Percentiles rank a stretch among this genome's conserved stretches.
These are phyloP conservation scores for Cercophora sp. DNA, from an alignment of 495 filamentous ascomycete species.

Conservation along the genomic window DNA sequence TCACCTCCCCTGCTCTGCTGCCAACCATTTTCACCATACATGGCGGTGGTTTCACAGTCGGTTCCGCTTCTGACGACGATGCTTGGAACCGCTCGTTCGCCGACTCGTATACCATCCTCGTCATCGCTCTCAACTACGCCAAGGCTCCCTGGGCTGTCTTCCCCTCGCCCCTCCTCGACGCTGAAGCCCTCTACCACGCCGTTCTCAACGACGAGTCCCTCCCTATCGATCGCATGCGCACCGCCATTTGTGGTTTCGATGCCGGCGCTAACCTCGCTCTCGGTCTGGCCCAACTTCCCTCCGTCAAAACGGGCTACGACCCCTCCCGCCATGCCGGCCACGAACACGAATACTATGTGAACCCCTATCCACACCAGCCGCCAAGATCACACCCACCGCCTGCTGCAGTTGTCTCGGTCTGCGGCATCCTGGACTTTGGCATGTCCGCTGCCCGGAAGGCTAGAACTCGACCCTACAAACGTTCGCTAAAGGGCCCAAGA, in stretches of 20 bases:
- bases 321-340: conserved; percentile 9
- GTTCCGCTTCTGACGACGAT: conserved; percentile 31
- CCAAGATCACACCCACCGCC: conserved; percentile 22
- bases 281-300: conserved; percentile 29
- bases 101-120: conserved; percentile 25
- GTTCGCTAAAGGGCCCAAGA: conserved; percentile 18
- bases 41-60: conserved; percentile 36
- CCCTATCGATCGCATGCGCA: conserved; percentile 33
- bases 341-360: background rate
- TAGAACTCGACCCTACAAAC: conserved; percentile 31
- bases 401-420: conserved; percentile 27
- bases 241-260: conserved; percentile 32
- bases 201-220: conserved; percentile 32
- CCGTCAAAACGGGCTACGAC: conserved; percentile 21
- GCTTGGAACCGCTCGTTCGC: conserved; percentile 36
- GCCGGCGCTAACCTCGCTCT: conserved; percentile 36
- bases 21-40: conserved; percentile 37
- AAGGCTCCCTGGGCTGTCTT: conserved; percentile 34
- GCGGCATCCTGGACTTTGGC: conserved; percentile 31
- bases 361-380: conserved; percentile 9
- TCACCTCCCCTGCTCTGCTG: conserved; percentile 23
- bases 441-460: conserved; percentile 19
- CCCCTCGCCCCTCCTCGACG: conserved; percentile 30
- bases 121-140: conserved; percentile 35
- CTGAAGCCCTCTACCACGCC: conserved; percentile 34